phyloP scores from a whole-genome alignment of 352 stramenopile genomes.

The Phytophthora agathidicida region DNA sequence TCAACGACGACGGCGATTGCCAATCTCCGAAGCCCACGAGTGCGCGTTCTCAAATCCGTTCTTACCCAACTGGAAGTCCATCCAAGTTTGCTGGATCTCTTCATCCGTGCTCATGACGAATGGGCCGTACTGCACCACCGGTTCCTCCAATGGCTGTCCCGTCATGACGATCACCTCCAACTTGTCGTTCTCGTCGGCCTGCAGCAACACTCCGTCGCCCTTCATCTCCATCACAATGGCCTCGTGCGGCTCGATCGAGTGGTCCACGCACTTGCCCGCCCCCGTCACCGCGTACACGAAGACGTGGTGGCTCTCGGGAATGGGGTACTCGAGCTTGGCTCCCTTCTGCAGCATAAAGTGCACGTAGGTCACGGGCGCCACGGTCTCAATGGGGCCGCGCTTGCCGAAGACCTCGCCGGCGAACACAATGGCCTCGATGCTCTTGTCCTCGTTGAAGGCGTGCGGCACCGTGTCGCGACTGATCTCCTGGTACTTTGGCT shows the following conservation, averaged over 20 bases:
- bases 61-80: conserved; percentile 51
- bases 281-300: conserved; percentile 53
- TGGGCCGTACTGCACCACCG: conserved; percentile 69
- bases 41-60: conserved; percentile 76
- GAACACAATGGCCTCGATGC: conserved; percentile 57
- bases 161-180: conserved; percentile 64
- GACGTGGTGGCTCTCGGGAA: conserved; percentile 51
- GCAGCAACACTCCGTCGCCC: conserved; percentile 54
- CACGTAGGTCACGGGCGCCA: conserved; percentile 58
- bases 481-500: conserved; percentile 65
- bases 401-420: conserved; percentile 55
- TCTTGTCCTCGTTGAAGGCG: conserved; percentile 49
- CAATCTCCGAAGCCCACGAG: conserved; percentile 58
- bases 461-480: conserved; percentile 47
- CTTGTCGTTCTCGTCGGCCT: conserved; percentile 29
- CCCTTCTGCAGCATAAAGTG: conserved; percentile 50
- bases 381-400: conserved; percentile 45
- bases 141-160: conserved; percentile 60
- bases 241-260: conserved; percentile 45
- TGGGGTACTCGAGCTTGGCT: conserved; percentile 46
- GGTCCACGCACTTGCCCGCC: conserved; percentile 32
- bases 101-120: conserved; percentile 77
- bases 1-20: conserved; percentile 33
- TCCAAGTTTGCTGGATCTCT: conserved; percentile 59
- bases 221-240: conserved; percentile 58